Evolutionary conservation across 192 early-diverging fungal genomes (phyloP), one percentile per base, ranked within the genome.

Genomic region (Coemansia sp.): DNA sequence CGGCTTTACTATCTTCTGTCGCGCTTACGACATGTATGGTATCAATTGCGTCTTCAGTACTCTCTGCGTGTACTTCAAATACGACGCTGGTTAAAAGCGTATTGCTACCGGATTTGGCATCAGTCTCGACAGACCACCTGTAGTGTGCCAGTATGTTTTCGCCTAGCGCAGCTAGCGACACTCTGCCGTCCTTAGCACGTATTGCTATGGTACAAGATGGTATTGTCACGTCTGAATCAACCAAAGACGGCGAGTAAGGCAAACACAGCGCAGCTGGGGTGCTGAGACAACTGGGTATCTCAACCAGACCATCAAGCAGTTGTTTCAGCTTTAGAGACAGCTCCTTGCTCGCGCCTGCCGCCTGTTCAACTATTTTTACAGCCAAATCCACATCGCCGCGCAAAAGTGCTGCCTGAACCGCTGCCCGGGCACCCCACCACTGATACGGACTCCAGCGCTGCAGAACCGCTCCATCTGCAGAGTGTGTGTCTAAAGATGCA

Each of bases 391-490:
- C 51, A 46, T 81, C 78, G 3, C 78, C 72, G 20, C 72, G 60
- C 48, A 68, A 47, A 44, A 81, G 56, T 11, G 59, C 59, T 10
- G 68, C 63, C 11, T 71, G 65, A n/a, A 71, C 46, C 0, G 64
- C 62, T 9, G 69, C 72, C 50, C 57, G 40, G 28, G 28, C 58
- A n/a, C 78, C 71, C 72, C 72, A 75, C 72, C 68, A 72, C 51
- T 68, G 72, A 20, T 25, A 23, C 37, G 78, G 78, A n/a, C 78
- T 48, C 20, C 65, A 51, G 7, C 25, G 59, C 6, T 20, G 53
- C 31, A 21, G 46, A 4, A 4, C 11, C 15, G 14, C 17, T 7
- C 25, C 46, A 4, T 19, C 38, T 60, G 20, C 4, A 20, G 23
- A 52, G 50, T 12, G 10, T 9, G 11, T n/a, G 9, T 54, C 22